These are phyloP conservation scores for Cyberlindnera mycetangii DNA, from an alignment of 805 yeast species.

Conservation along the genomic window DNA sequence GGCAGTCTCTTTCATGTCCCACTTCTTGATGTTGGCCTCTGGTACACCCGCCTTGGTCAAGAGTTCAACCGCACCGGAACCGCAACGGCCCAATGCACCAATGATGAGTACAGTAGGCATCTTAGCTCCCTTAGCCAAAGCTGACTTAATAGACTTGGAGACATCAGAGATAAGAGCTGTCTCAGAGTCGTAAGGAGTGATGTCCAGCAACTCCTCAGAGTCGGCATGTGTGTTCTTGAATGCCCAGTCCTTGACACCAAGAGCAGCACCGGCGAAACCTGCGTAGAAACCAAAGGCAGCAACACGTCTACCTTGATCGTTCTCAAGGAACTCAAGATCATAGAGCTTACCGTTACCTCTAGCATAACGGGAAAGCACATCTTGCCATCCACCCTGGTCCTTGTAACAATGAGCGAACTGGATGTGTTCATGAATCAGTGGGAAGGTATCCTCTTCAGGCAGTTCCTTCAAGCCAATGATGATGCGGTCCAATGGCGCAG, in stretches of 20 bases:
- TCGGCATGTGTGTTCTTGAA: slow-evolving; percentile 76
- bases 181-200: slow-evolving; percentile 82
- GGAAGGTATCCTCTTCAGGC: slow-evolving; percentile 87
- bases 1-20: slow-evolving; percentile 98
- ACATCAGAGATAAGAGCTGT: slow-evolving; percentile 69
- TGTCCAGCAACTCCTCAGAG: slow-evolving; percentile 69
- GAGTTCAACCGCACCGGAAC: slow-evolving; percentile 91
- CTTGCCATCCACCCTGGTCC: slow-evolving; percentile 96
- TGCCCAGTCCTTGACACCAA: slow-evolving; percentile 93
- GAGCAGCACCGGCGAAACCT: slow-evolving; percentile 99
- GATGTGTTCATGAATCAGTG: slow-evolving; percentile 91
- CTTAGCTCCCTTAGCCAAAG: slow-evolving; percentile 57
- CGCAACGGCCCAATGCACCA: slow-evolving; percentile 99
- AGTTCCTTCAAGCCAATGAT: slow-evolving; percentile 93
- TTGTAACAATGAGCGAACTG: slow-evolving; percentile 99
- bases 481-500: slow-evolving; percentile 87
- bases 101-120: slow-evolving; percentile 82
- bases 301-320: slow-evolving; percentile 95
- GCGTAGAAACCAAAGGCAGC: slow-evolving; percentile 99
- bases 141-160: slow-evolving; percentile 52
- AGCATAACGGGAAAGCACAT: slow-evolving; percentile 84
- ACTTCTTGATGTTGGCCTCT: slow-evolving; percentile 73
- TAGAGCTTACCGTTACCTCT: slow-evolving; percentile 88
- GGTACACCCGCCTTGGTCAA: slow-evolving; percentile 85
- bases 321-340: slow-evolving; percentile 91